Evolutionary conservation across 805 yeast species (phyloP), one percentile per base, ranked within the genome.

Genomic region (Starmera caribaea): DNA sequence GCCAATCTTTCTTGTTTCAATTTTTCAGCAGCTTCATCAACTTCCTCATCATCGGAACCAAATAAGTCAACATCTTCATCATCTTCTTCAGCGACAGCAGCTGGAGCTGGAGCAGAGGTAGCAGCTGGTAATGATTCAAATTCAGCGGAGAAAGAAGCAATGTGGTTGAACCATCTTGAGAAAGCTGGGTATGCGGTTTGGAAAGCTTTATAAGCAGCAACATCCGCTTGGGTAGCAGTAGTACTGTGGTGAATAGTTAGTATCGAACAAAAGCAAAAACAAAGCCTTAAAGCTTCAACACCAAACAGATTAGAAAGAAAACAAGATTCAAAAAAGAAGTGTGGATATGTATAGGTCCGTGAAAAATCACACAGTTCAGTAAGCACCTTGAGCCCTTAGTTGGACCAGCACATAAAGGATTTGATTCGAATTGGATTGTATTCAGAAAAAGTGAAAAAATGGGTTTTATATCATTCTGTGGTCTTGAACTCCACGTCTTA

Each of bases 151-250:
- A 79, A 84, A 47, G 96, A 80, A 66, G 95, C 92, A 63, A 90
- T 83, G 84, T 90, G 97, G 82, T 86, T 86, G 79, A 83, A 87
- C 97, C 97, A 92, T 79, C 97, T 89, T 64, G 96, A 71, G 64
- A 88, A 88, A 69, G 84, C 81, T 68, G 97, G 96, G 85, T 70
- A 90, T 69, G 81, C 69, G 60, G 74, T 62, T 75, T 88, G 88
- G 83, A 80, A 90, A 70, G 96, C 88, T 76, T 86, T 79, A 90
- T 80, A 90, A 59, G 77, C 87, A 57, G 89, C 66, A 50, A 84
- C 97, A 65, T 90, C 97, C 64, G 96, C 96, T 73, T 87, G 96
- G 59, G 97, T 72, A 53, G 96, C 94, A 59, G 87, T 66, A 55
- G 88, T 69, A 70, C 95, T 86, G 49, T 45, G n/a, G 36, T 34